Evolutionary conservation across 768 basidiomycete species (phyloP).

Genomic region (Naganishia randhawae): DNA sequence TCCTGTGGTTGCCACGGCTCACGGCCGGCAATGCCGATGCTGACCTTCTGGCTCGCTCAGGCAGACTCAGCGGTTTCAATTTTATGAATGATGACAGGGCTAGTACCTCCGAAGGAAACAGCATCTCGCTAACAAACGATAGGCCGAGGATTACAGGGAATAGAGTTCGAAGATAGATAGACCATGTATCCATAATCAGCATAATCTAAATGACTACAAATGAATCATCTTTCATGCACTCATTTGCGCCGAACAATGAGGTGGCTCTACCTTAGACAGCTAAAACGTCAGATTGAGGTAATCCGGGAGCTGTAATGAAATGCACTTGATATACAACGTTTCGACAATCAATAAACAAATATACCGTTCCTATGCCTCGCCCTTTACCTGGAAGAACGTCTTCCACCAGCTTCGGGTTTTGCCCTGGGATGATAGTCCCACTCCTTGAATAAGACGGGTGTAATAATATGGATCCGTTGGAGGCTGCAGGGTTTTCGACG

Average conservation of each 20-base stretch:
- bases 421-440: constrained; percentile 39
- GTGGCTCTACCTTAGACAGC: neutral
- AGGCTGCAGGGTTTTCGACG: constrained; percentile 36
- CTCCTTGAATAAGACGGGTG: constrained; percentile 43
- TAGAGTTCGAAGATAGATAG: neutral
- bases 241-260: neutral
- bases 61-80: neutral
- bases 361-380: constrained; percentile 34
- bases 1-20: constrained; percentile 2
- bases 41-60: neutral
- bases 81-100: neutral
- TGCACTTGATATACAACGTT: neutral
- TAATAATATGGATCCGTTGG: constrained; percentile 45
- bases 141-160: neutral
- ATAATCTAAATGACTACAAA: too few species aligned
- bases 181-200: neutral
- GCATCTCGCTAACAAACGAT: neutral
- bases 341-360: neutral
- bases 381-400: constrained; percentile 47
- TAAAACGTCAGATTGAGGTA: neutral
- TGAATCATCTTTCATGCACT: too few species aligned
- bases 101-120: neutral
- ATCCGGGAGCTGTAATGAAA: neutral
- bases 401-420: constrained; percentile 46
- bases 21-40: neutral